A percentile compares a stretch with the other conserved stretches of the same genome.
These are phyloP conservation scores for Discostella stelligera DNA, from an alignment of 352 stramenopile species.

Conservation along the genomic window DNA sequence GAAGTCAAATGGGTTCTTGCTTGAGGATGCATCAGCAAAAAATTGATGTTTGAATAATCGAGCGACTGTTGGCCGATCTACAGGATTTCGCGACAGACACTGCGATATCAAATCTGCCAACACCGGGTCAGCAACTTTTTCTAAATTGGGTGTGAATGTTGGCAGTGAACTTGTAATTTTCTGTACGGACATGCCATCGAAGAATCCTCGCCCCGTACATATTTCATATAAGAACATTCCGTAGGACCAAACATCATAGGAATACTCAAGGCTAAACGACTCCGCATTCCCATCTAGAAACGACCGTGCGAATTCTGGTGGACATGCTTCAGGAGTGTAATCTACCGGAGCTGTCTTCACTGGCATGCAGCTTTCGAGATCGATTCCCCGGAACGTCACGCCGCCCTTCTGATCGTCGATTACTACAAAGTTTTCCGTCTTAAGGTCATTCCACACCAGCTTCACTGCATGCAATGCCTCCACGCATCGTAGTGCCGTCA, in stretches of 20 bases:
- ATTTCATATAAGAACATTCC: slow-evolving; percentile 83
- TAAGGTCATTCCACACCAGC: slow-evolving; percentile 84
- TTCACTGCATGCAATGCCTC: slow-evolving; percentile 67
- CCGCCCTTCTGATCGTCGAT: slow-evolving; percentile 51
- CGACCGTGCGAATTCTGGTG: slow-evolving; percentile 77
- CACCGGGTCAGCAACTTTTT: slow-evolving; percentile 56
- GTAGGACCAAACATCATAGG: slow-evolving; percentile 81
- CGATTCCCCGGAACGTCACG: slow-evolving; percentile 73
- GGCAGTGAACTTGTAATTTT: slow-evolving; percentile 75
- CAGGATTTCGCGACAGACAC: slow-evolving; percentile 63
- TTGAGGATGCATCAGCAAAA: slow-evolving; percentile 47
- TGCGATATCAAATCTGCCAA: slow-evolving; percentile 72
- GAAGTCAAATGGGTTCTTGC: slow-evolving; percentile 51
- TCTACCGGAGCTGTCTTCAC: slow-evolving; percentile 71
- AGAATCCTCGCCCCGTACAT: slow-evolving; percentile 68
- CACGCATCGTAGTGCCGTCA: slow-evolving; percentile 69
- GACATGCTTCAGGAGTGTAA: slow-evolving; percentile 81
- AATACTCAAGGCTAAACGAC: slow-evolving; percentile 72
- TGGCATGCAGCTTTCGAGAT: slow-evolving; percentile 80
- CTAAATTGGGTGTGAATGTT: slow-evolving; percentile 46
- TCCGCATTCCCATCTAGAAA: slow-evolving; percentile 75
- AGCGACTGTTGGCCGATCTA: slow-evolving; percentile 58
- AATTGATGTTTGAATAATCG: slow-evolving; percentile 78
- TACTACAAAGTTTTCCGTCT: slow-evolving; percentile 83
- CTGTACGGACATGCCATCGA: slow-evolving; percentile 63